A percentile compares a stretch with the other conserved stretches of the same genome.
phyloP scores from a whole-genome alignment of 352 stramenopile species.

The Phytophthora foliorum region DNA sequence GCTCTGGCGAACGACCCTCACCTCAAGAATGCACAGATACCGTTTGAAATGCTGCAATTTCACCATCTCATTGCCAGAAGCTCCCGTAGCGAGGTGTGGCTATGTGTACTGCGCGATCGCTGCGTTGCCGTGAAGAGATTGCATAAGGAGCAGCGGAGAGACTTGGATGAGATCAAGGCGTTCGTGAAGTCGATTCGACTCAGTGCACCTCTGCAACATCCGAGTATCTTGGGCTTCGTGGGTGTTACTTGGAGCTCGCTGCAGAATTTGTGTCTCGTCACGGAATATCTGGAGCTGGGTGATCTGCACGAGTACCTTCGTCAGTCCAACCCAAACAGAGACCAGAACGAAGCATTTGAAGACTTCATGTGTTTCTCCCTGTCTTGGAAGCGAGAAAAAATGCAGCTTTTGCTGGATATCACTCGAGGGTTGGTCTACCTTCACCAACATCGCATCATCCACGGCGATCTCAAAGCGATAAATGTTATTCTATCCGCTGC shows the following conservation, averaged over 20 bases:
- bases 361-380: constrained; percentile 40
- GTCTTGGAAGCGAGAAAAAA: constrained; percentile 57
- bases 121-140: constrained; percentile 56
- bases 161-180: constrained; percentile 32
- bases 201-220: constrained; percentile 42
- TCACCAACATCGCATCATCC: constrained; percentile 53
- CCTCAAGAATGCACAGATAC: constrained; percentile 35
- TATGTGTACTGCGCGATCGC: constrained; percentile 35
- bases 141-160: constrained; percentile 26
- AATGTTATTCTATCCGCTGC: constrained; percentile 52
- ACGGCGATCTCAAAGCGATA: constrained; percentile 64
- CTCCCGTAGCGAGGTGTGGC: constrained; percentile 44
- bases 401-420: constrained; percentile 55
- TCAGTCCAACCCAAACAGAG: constrained; percentile 14
- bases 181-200: constrained; percentile 52
- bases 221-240: constrained; percentile 52
- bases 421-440: constrained; percentile 56
- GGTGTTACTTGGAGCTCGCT: constrained; percentile 52
- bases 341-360: constrained; percentile 8
- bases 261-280: constrained; percentile 56
- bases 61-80: constrained; percentile 40
- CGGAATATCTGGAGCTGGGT: constrained; percentile 52
- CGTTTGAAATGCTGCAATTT: constrained; percentile 51
- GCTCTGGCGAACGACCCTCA: constrained; percentile 34
- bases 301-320: constrained; percentile 50